A percentile compares a stretch with the other conserved stretches of the same genome.
Evolutionary conservation across 306 rosid genomes (phyloP).

Genomic region (Rosa persica): DNA sequence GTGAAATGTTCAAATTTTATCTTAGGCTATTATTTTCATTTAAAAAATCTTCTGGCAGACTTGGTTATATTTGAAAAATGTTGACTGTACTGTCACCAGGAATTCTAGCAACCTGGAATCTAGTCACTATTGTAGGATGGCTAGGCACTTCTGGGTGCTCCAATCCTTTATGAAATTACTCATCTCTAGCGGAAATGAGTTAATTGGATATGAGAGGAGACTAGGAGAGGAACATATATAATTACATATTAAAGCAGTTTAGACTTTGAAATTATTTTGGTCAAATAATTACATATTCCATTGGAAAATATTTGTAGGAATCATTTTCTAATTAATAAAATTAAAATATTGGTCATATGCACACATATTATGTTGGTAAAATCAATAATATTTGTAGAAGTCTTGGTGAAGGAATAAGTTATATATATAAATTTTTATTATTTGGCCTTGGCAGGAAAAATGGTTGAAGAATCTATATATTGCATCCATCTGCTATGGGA

Average conservation of each 20-base stretch:
- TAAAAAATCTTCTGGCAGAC: background rate
- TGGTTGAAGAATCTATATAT: conserved; percentile 45
- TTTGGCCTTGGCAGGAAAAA: conserved; percentile 35
- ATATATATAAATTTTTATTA: background rate
- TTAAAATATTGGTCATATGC: background rate
- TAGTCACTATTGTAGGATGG: no score
- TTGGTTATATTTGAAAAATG: no score
- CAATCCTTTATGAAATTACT: no score
- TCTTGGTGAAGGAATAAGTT: background rate
- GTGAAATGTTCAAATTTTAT: background rate
- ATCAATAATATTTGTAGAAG: background rate
- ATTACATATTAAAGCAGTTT: background rate
- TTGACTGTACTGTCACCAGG: no score
- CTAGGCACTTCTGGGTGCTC: no score
- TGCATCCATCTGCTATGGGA: conserved; percentile 41
- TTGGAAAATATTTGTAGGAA: background rate
- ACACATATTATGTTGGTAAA: background rate
- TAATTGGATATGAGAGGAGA: background rate
- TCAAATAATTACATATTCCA: background rate
- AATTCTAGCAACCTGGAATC: background rate
- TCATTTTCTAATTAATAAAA: no score
- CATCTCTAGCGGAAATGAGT: background rate
- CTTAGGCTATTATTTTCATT: background rate
- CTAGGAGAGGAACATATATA: background rate
- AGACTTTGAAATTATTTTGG: background rate